Evolutionary conservation across 345 rosid species (phyloP).

Genomic region (Citrus medica): DNA sequence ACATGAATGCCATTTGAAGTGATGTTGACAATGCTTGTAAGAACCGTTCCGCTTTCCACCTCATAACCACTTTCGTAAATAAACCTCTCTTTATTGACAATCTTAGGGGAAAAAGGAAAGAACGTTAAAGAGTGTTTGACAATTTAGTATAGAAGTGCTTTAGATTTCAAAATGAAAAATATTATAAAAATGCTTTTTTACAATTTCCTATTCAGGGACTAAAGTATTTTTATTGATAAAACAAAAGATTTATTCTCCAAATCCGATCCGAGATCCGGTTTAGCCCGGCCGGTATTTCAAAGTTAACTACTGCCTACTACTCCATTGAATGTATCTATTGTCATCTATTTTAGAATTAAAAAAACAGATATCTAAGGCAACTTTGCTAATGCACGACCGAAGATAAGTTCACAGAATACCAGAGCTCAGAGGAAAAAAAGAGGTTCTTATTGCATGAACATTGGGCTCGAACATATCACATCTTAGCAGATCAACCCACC

Average conservation of each 20-base stretch:
- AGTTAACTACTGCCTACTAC: no score
- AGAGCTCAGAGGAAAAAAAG: not conserved
- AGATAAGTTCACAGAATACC: no score
- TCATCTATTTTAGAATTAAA: not conserved
- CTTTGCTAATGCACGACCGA: not conserved
- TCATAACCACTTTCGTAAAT: not conserved
- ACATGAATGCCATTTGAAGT: not conserved
- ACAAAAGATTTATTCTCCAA: no score
- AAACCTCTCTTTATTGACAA: not conserved
- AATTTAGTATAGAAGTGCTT: not conserved
- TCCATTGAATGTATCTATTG: no score
- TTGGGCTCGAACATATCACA: not conserved
- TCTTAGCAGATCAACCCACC: not conserved
- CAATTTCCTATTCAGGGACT: not conserved
- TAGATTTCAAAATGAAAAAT: no score
- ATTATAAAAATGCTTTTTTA: no score
- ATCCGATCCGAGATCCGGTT: no score
- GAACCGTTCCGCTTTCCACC: not conserved
- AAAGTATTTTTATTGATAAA: no score
- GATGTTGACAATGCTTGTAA: not conserved
- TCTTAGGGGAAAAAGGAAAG: not conserved
- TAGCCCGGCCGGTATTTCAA: no score
- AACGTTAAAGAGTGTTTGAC: no score
- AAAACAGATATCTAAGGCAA: not conserved
- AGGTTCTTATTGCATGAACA: constrained; percentile 12